These are phyloP conservation scores for Diplocarpon rosae DNA, from an alignment of 2,329 filamentous ascomycete genomes.

Conservation along the genomic window DNA sequence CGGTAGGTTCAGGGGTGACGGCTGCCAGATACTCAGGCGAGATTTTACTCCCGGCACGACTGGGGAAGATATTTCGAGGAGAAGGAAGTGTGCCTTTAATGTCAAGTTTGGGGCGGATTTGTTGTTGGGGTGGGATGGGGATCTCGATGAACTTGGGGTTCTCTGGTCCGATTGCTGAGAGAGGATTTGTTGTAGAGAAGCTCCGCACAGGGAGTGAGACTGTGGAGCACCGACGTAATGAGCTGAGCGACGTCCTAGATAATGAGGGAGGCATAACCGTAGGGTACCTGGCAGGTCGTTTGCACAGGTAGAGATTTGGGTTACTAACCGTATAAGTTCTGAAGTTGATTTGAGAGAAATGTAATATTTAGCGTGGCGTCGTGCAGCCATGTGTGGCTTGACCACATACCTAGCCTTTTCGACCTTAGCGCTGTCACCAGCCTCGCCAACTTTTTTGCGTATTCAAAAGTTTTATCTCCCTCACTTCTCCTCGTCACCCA, in stretches of 20 bases:
- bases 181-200: slow-evolving; percentile 36
- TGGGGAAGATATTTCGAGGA: slow-evolving; percentile 68
- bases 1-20: slow-evolving; percentile 43
- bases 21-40: slow-evolving; percentile 47
- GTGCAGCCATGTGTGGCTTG: slow-evolving; percentile 9
- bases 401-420: not conserved
- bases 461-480: too few relatives aligned
- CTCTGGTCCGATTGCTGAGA: slow-evolving; percentile 57
- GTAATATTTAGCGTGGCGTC: slow-evolving; percentile 15
- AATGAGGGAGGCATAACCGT: slow-evolving; percentile 22
- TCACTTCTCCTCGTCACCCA: too few relatives aligned
- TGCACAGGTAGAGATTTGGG: not conserved
- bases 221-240: slow-evolving; percentile 25
- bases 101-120: slow-evolving; percentile 31
- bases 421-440: slow-evolving; percentile 7
- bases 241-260: slow-evolving; percentile 21
- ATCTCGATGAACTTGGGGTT: slow-evolving; percentile 81
- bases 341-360: slow-evolving; percentile 1
- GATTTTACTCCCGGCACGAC: slow-evolving; percentile 47
- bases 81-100: slow-evolving; percentile 74
- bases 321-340: too few relatives aligned
- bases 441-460: slow-evolving; percentile 16
- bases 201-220: slow-evolving; percentile 27
- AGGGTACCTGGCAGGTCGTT: slow-evolving; percentile 4
- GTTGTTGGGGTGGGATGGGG: slow-evolving; percentile 58